Evolutionary conservation across 169 alveolate genomes (phyloP).

Genomic region (Babesia ovata): DNA sequence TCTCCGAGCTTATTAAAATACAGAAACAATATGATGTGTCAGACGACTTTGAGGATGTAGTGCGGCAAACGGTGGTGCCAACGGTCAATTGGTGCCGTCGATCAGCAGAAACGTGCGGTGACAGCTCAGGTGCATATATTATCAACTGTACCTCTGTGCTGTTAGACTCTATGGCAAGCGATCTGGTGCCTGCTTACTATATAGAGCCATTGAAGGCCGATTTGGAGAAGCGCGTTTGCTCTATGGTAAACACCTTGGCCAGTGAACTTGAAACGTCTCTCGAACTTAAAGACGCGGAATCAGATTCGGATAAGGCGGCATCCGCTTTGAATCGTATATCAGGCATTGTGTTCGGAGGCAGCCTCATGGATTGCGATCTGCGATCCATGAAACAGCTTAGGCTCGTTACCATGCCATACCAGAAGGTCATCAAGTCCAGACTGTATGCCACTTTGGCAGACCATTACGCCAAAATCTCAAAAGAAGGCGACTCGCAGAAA

Average conservation of each 20-base stretch:
- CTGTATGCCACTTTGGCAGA: conserved; percentile 34
- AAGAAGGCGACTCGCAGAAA: conserved; percentile 26
- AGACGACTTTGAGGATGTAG: background rate
- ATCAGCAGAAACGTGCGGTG: conserved; percentile 24
- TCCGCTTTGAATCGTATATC: conserved; percentile 6
- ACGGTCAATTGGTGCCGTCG: conserved; percentile 15
- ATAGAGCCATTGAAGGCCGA: background rate
- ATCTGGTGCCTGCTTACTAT: background rate
- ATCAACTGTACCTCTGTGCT: conserved; percentile 25
- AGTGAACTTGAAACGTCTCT: background rate
- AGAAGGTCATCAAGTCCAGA: conserved; percentile 4
- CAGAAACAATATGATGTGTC: background rate
- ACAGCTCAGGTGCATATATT: conserved; percentile 13
- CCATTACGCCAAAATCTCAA: conserved; percentile 26
- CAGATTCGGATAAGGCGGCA: background rate
- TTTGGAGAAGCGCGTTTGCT: background rate
- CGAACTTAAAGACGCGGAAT: background rate
- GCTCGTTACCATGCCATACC: conserved; percentile 8
- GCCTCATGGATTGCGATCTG: conserved; percentile 15
- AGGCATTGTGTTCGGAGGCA: conserved; percentile 13
- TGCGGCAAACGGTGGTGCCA: background rate
- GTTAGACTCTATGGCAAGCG: background rate
- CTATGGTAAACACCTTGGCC: background rate
- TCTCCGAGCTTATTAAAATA: background rate
- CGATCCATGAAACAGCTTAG: conserved; percentile 12